Base-by-base conservation (phyloP, 208 protist species). In the Acanthamoeba culbertsoni region DNA sequence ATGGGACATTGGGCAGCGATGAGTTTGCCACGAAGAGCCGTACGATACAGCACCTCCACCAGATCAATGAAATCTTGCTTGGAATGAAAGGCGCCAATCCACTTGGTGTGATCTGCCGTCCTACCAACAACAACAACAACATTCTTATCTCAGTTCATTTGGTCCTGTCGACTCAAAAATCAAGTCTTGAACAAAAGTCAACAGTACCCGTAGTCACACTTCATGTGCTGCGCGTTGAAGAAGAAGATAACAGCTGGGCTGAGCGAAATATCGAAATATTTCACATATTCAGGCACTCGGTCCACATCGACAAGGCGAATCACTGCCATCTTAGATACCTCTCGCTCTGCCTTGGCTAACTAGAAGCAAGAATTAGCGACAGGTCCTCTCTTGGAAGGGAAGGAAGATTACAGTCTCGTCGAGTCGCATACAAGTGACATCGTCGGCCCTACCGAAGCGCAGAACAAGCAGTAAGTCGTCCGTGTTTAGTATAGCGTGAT, bases 11-110 rank as follows among this genome's bases (percentile, higher is more conserved):
- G 71, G 0, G 42, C 86, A 18, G 91, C 93, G 55, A 95, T 95
- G 20, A 93, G 28, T 73, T 95, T 95, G 46, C 94, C 94, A 14
- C 48, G 46, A 4, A 95, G 37, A 31, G 92, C 94, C 31, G 65
- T 93, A 8, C 94, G 45, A 62, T 89, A 95, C 33, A 95, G 51
- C 40, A 93, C 84, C 73, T 95, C 94, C n/a, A 95, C 89, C n/a
- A 96, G 92, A 77, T 95, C 95, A 40, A 96, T 95, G 46, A 96
- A 94, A 75, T 96, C 95, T 40, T 96, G 94, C 92, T 96, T 96
- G n/a, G 65, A 59, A 26, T 35, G 26, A 46, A 96, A 96, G 26
- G 92, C 43, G 10, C 95, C 95, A 82, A 96, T 95, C 89, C 89
- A 96, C 91, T 96, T 96, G 42, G 93, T 96, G 75, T 96, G 94